These are phyloP conservation scores for Sarcocystis neurona DNA, from an alignment of 169 alveolate species.

Conservation along the genomic window DNA sequence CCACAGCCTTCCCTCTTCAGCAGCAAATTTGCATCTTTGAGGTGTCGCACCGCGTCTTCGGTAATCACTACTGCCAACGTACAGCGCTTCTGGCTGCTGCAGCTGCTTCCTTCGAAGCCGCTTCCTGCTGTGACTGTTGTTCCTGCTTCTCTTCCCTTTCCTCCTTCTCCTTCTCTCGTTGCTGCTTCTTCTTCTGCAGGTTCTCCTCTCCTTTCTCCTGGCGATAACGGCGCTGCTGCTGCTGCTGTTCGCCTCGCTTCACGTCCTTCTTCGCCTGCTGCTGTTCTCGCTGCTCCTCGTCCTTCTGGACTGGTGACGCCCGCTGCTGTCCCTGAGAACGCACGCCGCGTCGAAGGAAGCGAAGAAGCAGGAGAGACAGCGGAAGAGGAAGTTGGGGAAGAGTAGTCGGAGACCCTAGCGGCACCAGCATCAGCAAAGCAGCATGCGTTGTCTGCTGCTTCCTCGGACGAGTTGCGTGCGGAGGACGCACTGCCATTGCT, in stretches of 20 bases:
- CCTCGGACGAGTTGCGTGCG: not conserved
- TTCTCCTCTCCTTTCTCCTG: not conserved
- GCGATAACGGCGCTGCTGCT: not conserved
- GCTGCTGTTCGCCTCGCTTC: not conserved
- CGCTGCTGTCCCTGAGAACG: too few species aligned
- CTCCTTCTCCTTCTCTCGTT: slow-evolving; percentile 14
- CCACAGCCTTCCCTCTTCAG: slow-evolving; percentile 52
- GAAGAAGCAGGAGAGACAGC: not conserved
- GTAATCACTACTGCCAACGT: slow-evolving; percentile 24
- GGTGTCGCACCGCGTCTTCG: slow-evolving; percentile 46
- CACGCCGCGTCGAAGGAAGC: not conserved
- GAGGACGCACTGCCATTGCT: too few species aligned
- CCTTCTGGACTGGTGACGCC: too few species aligned
- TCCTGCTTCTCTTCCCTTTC: slow-evolving; percentile 3
- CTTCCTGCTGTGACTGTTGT: slow-evolving; percentile 13
- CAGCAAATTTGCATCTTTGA: slow-evolving; percentile 46
- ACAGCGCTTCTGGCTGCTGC: not conserved
- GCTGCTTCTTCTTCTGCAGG: slow-evolving; percentile 19
- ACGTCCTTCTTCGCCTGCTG: not conserved
- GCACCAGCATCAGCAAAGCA: not conserved
- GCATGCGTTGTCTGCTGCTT: not conserved
- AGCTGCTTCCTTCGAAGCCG: not conserved
- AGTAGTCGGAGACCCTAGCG: not conserved
- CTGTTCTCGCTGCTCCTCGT: too few species aligned
- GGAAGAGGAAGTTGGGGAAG: not conserved